Conservation (phyloP, 2,329 filamentous ascomycete genomes). For the Fusarium penzigii region DNA sequence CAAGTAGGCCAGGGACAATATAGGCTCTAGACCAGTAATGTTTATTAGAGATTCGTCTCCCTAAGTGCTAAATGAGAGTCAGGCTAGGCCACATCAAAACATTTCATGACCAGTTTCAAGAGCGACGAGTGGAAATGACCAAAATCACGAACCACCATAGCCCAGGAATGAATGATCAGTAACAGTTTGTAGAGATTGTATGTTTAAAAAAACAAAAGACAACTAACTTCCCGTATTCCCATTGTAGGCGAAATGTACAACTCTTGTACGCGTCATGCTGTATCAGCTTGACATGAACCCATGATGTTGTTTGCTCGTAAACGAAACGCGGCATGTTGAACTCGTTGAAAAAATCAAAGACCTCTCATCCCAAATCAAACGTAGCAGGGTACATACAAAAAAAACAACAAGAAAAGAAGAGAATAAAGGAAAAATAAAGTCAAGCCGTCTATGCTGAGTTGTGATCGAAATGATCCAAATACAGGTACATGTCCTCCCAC, state of each 20-base stretch:
- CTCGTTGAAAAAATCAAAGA: conserved; percentile 9
- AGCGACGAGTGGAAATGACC: too few relatives aligned
- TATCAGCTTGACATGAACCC: conserved; percentile 8
- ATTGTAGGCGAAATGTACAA: conserved; percentile 9
- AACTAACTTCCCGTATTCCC: conserved; percentile 4
- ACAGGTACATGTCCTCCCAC: conserved; percentile 33
- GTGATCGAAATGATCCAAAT: conserved; percentile 33
- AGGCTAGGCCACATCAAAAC: too few relatives aligned
- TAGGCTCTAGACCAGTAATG: too few relatives aligned
- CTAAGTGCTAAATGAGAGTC: too few relatives aligned
- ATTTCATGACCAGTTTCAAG: too few relatives aligned
- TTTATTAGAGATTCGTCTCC: too few relatives aligned
- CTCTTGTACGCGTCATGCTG: conserved; percentile 16
- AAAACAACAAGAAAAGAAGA: conserved; percentile 25
- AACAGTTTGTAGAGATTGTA: background rate
- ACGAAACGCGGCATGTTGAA: conserved; percentile 6
- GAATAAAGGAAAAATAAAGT: conserved; percentile 19
- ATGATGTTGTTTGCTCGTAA: conserved; percentile 12
- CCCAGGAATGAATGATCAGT: too few relatives aligned
- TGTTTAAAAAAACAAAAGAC: conserved; percentile 7
- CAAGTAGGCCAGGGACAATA: too few relatives aligned
- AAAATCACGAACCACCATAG: too few relatives aligned
- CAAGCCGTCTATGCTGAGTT: conserved; percentile 32
- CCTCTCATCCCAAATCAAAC: conserved; percentile 8
- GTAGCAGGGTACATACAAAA: conserved; percentile 13